These are phyloP conservation scores for Cladosporium sp. DNA, from an alignment of 2,329 filamentous ascomycete species.

Conservation along the genomic window DNA sequence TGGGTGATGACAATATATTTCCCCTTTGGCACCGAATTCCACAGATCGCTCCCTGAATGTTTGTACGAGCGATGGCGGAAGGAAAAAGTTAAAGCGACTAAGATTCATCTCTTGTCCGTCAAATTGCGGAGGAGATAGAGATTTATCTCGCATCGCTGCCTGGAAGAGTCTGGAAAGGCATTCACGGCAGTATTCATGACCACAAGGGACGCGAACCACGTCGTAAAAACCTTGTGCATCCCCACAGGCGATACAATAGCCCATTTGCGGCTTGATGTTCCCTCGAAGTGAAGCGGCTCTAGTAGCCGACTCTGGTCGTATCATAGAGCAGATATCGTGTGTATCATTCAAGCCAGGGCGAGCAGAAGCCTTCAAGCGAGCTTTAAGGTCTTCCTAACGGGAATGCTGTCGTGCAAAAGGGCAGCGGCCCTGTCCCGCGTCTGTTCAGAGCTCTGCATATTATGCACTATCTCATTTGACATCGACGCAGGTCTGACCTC, in stretches of 20 bases:
- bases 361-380: too few relatives aligned
- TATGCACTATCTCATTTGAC: too few relatives aligned
- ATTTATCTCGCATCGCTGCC: slow-evolving; percentile 49
- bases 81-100: slow-evolving; percentile 35
- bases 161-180: slow-evolving; percentile 52
- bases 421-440: too few relatives aligned
- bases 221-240: slow-evolving; percentile 34
- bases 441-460: too few relatives aligned
- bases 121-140: slow-evolving; percentile 58
- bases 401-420: too few relatives aligned
- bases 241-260: slow-evolving; percentile 31
- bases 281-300: slow-evolving; percentile 23
- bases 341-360: too few relatives aligned
- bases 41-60: slow-evolving; percentile 48
- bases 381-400: too few relatives aligned
- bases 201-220: slow-evolving; percentile 32
- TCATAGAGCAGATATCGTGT: too few relatives aligned
- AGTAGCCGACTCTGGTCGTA: slow-evolving; percentile 24
- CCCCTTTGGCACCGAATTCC: slow-evolving; percentile 51
- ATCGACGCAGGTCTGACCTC: too few relatives aligned
- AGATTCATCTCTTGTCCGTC: slow-evolving; percentile 48
- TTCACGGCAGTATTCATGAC: slow-evolving; percentile 53
- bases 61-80: slow-evolving; percentile 40
- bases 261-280: slow-evolving; percentile 10
- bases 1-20: slow-evolving; percentile 52